A percentile compares a stretch with the other conserved stretches of the same genome.
Conservation (phyloP, 805 yeast species). For the Candida orba region DNA sequence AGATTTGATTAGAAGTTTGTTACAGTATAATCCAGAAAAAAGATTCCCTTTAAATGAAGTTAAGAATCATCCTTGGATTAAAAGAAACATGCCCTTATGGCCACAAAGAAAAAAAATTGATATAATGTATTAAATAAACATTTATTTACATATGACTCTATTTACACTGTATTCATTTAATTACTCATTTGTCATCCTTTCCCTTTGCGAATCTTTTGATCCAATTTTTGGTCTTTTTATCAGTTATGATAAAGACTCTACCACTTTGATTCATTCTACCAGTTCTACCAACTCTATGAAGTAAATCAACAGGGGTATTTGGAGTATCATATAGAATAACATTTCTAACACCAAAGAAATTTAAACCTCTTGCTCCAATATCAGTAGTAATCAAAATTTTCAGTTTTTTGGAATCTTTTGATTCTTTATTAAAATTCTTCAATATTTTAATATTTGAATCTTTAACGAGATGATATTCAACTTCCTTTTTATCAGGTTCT, state of each 20-base stretch:
- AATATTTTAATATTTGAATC: constrained; percentile 29
- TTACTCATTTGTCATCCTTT: constrained; percentile 38
- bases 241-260: constrained; percentile 73
- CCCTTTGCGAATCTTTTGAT: constrained; percentile 52
- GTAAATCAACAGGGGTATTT: constrained; percentile 71
- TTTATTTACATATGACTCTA: neutral
- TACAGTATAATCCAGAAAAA: constrained; percentile 62
- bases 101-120: constrained; percentile 17
- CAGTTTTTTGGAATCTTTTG: constrained; percentile 27
- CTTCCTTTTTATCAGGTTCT: constrained; percentile 9
- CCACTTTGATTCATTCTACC: constrained; percentile 90
- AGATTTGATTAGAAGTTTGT: constrained; percentile 57
- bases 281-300: constrained; percentile 91
- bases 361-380: constrained; percentile 82
- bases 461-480: constrained; percentile 18
- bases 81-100: constrained; percentile 60
- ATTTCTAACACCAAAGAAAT: constrained; percentile 74
- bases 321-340: constrained; percentile 85
- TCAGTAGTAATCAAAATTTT: constrained; percentile 85
- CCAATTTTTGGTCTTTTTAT: constrained; percentile 66
- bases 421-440: constrained; percentile 1
- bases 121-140: neutral
- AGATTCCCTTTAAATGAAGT: constrained; percentile 59
- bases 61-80: constrained; percentile 78
- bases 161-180: constrained; percentile 21